Base-by-base conservation (phyloP, 139 green algal species). In the Protoeuglena noctilucae region DNA sequence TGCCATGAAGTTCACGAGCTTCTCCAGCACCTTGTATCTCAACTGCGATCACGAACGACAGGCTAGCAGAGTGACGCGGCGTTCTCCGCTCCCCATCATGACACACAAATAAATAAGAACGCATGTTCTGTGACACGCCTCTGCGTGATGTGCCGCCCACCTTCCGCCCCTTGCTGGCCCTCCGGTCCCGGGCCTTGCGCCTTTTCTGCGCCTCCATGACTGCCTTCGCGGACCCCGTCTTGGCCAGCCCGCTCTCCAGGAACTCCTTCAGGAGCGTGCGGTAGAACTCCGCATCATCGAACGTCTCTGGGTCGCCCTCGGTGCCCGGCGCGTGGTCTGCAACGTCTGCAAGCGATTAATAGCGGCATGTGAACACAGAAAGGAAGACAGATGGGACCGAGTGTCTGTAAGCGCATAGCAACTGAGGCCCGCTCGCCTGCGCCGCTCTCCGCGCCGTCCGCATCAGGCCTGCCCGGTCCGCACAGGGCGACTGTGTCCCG, bases 231-330 rank as follows among this genome's bases (percentile, higher is more conserved):
- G 51, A 6, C 3, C 12, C 19, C 4, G n/a, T n/a, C n/a, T n/a
- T n/a, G n/a, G n/a, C n/a, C n/a, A n/a, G 54, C 47, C 57, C 59
- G 29, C 54, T 67, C 24, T 90, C 78, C 7, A 96, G 48, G 45
- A 94, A 85, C 68, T 96, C 88, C 47, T 83, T 84, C 4, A 96
- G 70, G 54, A 96, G 71, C 56, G 85, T 74, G 51, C 85, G 67
- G 48, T 96, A 96, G 52, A 96, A 94, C 51, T 95, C 82, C 0
- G 53, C 59, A 54, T 96, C 88, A 39, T 96, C 83, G 43, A 76
- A 96, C 4, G 81, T 89, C 61, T 96, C 82, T 1, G 47, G 28
- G 25, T 88, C 78, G 0, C 68, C 51, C 45, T 69, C 62, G 6
- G 40, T 0, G 19, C 61, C 39, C 26, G 23, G 17, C 12, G 14